phyloP scores from a whole-genome alignment of 768 basidiomycete genomes.

The Pisolithus marmoratus region DNA sequence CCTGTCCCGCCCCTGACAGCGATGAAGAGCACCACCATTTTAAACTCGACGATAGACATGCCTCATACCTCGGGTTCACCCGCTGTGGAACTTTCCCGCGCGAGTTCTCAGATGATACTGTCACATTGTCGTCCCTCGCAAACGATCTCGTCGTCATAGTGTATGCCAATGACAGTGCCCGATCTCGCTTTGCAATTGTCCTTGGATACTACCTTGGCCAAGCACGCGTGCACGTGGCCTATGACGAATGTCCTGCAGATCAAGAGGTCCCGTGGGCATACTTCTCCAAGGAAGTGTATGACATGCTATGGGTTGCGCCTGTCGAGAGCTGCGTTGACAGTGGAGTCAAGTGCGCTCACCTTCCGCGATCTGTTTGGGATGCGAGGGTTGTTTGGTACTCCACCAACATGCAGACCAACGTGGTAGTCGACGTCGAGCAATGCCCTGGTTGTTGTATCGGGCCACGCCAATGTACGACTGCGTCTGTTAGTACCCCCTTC shows the following conservation, averaged over 20 bases:
- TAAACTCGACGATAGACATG: neutral
- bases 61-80: neutral
- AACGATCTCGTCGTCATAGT: neutral
- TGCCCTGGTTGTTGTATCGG: too few species aligned
- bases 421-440: too few species aligned
- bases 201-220: neutral
- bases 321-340: neutral
- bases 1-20: too few species aligned
- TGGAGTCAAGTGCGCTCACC: too few species aligned
- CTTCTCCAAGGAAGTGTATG: neutral
- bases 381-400: too few species aligned
- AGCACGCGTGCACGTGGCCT: neutral
- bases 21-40: neutral
- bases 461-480: neutral
- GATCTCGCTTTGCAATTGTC: neutral
- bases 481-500: neutral
- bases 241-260: neutral
- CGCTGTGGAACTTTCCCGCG: neutral
- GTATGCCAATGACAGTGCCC: neutral
- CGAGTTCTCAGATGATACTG: neutral
- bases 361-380: too few species aligned
- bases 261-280: neutral
- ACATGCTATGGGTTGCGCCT: neutral
- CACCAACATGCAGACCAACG: too few species aligned
- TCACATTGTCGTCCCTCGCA: neutral